Conservation (phyloP, 176 grass and related monocot species). For the Hsuehochloa calcarea region DNA sequence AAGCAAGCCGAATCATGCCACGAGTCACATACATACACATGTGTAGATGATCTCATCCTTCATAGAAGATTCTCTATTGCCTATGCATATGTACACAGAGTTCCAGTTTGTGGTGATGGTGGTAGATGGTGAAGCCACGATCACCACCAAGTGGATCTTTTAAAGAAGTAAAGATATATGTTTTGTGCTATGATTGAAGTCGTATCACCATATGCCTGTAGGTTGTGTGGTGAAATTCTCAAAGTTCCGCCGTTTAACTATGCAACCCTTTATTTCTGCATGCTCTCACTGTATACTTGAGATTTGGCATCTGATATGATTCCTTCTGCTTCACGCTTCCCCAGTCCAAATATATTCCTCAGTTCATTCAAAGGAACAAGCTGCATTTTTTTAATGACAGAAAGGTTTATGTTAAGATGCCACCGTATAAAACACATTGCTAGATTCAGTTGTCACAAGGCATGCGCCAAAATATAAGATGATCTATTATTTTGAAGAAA, state of each 20-base stretch:
- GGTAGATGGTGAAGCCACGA: neutral
- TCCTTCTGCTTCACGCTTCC: constrained; percentile 75
- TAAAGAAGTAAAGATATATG: neutral
- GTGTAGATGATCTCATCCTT: neutral
- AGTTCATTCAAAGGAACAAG: constrained; percentile 64
- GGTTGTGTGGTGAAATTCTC: neutral
- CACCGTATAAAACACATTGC: constrained; percentile 8
- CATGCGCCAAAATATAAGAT: neutral
- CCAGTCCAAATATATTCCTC: constrained; percentile 94
- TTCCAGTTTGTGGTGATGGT: neutral
- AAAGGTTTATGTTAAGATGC: constrained; percentile 34
- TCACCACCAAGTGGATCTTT: neutral
- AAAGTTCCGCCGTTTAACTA: neutral
- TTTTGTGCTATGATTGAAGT: neutral
- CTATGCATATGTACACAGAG: neutral
- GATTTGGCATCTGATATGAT: constrained; percentile 77
- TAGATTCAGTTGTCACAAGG: constrained; percentile 1
- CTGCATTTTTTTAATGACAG: constrained; percentile 54
- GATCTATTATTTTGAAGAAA: neutral
- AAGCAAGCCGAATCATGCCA: neutral
- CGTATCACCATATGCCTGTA: neutral
- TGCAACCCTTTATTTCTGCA: neutral
- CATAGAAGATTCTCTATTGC: neutral
- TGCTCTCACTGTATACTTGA: constrained; percentile 51
- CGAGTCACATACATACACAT: neutral